Evolutionary conservation across 352 stramenopile genomes (phyloP), one percentile per base, ranked within the genome.

Genomic region (Pythium dissimile): DNA sequence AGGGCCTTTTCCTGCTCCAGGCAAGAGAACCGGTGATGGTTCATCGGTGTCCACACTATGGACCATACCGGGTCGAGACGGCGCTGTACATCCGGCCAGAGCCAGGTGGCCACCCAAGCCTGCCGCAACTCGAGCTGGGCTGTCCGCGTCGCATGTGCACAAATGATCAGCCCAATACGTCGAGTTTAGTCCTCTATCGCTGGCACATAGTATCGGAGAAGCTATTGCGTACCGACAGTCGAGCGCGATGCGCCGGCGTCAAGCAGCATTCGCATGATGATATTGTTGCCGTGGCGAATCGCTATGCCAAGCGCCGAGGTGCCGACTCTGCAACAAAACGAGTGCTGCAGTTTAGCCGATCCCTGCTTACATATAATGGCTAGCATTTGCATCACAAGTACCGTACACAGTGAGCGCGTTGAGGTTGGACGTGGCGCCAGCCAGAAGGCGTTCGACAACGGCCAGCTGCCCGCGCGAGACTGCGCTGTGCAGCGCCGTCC

Each of bases 401-500:
- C n/a, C n/a, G n/a, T n/a, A n/a, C n/a, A n/a, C n/a, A n/a, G 78
- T 86, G 41, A 64, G 69, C 2, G 68, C 69, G 52, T 92, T 90
- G 32, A 90, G 39, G 46, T 92, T 70, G 21, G 84, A 43, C 20
- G 18, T 35, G 10, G 55, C 45, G 5, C 75, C 54, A 15, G 46
- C 13, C 21, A 89, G 31, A 34, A 94, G 69, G 1, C 72, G 66
- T 28, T 65, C 54, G 9, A 79, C 63, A 13, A 88, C 59, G 16
- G 15, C 21, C 35, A 88, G 7, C 3, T 84, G 77, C 46, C 73
- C 72, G 20, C 72, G 51, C n/a, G 73, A 67, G 9, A 86, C 75
- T 1, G 84, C 82, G 41, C 82, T 84, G 45, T 86, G 71, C 57
- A 94, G 66, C 45, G 82, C 82, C 23, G 72, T 88, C 82, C 82